Evolutionary conservation across 345 rosid genomes (phyloP).

Genomic region (Syzygium aqueum): DNA sequence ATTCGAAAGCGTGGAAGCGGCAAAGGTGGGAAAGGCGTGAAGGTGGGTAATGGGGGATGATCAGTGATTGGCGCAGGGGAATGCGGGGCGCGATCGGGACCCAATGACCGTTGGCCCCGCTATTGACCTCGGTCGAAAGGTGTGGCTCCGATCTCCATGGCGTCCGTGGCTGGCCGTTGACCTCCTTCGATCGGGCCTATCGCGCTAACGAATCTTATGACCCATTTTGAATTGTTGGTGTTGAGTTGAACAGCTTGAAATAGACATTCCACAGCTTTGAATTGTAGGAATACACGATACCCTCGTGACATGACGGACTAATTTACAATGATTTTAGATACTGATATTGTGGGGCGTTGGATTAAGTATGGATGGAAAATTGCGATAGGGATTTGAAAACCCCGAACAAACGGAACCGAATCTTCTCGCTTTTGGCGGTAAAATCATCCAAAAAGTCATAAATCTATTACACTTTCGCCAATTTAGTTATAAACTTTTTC

Average conservation of each 20-base stretch:
- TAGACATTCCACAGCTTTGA: neutral
- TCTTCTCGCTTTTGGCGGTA: neutral
- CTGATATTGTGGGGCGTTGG: neutral
- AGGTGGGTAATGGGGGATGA: neutral
- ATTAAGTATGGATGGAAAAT: neutral
- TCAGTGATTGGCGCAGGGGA: neutral
- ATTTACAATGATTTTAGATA: neutral
- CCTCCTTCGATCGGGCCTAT: neutral
- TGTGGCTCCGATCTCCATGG: neutral
- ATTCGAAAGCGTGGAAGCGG: neutral
- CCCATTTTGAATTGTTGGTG: neutral
- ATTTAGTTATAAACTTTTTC: too few relatives aligned
- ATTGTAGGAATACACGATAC: neutral
- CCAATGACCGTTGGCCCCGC: too few relatives aligned
- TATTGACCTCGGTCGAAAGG: neutral
- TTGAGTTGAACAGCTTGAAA: neutral
- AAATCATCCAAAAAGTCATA: too few relatives aligned
- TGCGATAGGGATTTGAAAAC: neutral
- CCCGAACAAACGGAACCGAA: accelerated
- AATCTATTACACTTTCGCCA: too few relatives aligned
- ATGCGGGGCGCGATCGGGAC: neutral
- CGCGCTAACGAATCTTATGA: neutral
- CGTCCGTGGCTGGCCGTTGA: neutral
- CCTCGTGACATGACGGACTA: neutral
- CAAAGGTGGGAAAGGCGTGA: neutral